Evolutionary conservation across 2,329 filamentous ascomycete genomes (phyloP).

Genomic region (Phaeophleospora eucalypticola): DNA sequence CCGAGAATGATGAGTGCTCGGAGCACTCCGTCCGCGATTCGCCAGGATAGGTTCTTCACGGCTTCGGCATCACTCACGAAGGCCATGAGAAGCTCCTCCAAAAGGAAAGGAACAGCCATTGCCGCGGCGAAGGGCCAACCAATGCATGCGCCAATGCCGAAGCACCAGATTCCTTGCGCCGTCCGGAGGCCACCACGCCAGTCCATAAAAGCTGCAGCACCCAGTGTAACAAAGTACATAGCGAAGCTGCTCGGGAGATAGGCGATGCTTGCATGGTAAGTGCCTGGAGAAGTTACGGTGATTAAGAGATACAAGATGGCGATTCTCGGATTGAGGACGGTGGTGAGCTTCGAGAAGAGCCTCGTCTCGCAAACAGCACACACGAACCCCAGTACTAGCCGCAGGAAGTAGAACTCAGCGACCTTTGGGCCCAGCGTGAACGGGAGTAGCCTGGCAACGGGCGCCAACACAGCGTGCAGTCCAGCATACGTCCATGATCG

Average conservation of each 20-base stretch:
- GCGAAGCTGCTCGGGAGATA: constrained; percentile 93
- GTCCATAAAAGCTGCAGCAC: constrained; percentile 84
- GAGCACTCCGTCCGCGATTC: constrained; percentile 64
- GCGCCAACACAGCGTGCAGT: constrained; percentile 71
- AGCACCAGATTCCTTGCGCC: constrained; percentile 81
- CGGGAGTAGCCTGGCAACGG: constrained; percentile 32
- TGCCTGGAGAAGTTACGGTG: constrained; percentile 75
- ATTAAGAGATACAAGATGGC: constrained; percentile 79
- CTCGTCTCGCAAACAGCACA: constrained; percentile 81
- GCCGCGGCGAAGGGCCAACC: constrained; percentile 94
- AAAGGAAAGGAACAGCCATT: constrained; percentile 72
- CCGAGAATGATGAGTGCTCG: constrained; percentile 65
- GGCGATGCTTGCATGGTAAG: constrained; percentile 84
- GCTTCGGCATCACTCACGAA: constrained; percentile 36
- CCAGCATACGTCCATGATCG: constrained; percentile 89
- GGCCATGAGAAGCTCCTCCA: constrained; percentile 66
- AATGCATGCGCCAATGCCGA: constrained; percentile 76
- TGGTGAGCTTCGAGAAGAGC: constrained; percentile 72
- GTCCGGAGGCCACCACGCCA: constrained; percentile 77
- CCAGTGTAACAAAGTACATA: constrained; percentile 90
- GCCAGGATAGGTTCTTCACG: constrained; percentile 54
- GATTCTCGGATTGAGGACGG: constrained; percentile 74
- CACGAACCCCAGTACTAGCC: constrained; percentile 66
- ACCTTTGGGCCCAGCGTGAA: constrained; percentile 42
- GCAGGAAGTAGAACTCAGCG: constrained; percentile 80